Conservation (phyloP, 1,139 yeast species). For the Scheffersomyces titani region DNA sequence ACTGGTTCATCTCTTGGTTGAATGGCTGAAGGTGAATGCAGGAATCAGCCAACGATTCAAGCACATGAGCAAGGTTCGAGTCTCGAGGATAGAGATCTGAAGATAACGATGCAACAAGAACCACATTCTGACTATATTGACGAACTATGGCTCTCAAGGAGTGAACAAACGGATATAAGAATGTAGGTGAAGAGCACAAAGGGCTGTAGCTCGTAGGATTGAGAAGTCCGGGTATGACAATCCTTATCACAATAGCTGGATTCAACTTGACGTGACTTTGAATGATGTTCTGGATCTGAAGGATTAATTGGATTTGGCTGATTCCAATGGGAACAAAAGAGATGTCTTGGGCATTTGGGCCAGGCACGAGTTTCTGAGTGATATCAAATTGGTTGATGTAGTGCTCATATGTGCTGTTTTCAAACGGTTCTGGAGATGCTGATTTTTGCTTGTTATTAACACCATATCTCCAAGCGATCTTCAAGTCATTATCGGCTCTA, state of each 20-base stretch:
- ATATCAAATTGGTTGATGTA: conserved; percentile 76
- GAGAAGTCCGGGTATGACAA: conserved; percentile 73
- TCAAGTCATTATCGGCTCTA: conserved; percentile 50
- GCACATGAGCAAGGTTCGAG: conserved; percentile 45
- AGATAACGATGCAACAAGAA: conserved; percentile 56
- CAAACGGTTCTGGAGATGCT: conserved; percentile 1
- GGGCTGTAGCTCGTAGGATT: conserved; percentile 79
- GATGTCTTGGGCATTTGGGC: conserved; percentile 64
- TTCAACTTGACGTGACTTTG: conserved; percentile 32
- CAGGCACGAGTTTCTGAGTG: conserved; percentile 67
- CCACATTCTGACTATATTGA: conserved; percentile 46
- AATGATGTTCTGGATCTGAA: conserved; percentile 44
- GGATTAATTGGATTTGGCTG: conserved; percentile 24
- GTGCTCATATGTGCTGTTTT: conserved; percentile 39
- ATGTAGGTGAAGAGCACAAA: conserved; percentile 44
- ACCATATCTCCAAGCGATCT: conserved; percentile 89
- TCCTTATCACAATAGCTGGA: conserved; percentile 53
- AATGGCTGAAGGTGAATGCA: conserved; percentile 81
- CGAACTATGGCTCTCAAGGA: conserved; percentile 58
- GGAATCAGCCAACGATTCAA: conserved; percentile 68
- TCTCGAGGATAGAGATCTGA: conserved; percentile 67
- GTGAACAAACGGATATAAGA: conserved; percentile 63
- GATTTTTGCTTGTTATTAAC: conserved; percentile 40
- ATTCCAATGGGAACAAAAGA: conserved; percentile 49
- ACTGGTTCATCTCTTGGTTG: conserved; percentile 67